These are phyloP conservation scores for Simplicillium sp. DNA, from an alignment of 2,329 filamentous ascomycete species.

Conservation along the genomic window DNA sequence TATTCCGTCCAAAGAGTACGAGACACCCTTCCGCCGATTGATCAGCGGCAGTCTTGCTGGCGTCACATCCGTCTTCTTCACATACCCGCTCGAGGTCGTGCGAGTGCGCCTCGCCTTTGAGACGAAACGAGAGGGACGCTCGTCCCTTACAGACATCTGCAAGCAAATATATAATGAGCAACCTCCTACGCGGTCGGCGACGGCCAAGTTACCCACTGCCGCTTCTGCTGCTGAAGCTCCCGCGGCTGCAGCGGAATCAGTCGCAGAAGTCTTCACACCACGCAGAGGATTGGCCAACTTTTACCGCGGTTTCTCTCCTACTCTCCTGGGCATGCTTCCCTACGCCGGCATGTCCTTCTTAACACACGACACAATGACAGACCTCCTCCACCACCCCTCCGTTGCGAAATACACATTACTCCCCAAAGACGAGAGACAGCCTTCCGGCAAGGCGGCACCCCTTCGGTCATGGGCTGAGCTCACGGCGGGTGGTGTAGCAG, in stretches of 20 bases:
- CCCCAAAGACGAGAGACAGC: conserved; percentile 44
- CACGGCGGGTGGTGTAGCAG: conserved; percentile 72
- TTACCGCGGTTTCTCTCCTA: conserved; percentile 87
- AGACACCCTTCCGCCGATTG: conserved; percentile 71
- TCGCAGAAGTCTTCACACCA: conserved; percentile 26
- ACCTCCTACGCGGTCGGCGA: conserved; percentile 26
- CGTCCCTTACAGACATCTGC: conserved; percentile 68
- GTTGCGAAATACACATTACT: conserved; percentile 69
- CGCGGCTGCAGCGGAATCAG: conserved; percentile 24
- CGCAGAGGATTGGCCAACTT: conserved; percentile 74
- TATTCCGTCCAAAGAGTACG: conserved; percentile 62
- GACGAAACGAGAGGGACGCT: conserved; percentile 65
- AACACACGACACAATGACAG: conserved; percentile 83
- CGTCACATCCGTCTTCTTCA: conserved; percentile 88
- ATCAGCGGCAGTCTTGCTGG: conserved; percentile 68
- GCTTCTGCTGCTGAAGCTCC: conserved; percentile 23
- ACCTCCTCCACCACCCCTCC: conserved; percentile 62
- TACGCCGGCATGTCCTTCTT: conserved; percentile 95
- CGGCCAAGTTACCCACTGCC: conserved; percentile 17
- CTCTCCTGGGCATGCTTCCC: conserved; percentile 87
- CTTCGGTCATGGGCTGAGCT: conserved; percentile 84
- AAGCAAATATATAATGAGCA: conserved; percentile 79
- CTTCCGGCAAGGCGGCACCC: conserved; percentile 55
- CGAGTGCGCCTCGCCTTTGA: conserved; percentile 91
- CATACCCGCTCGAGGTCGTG: conserved; percentile 89